phyloP scores from a whole-genome alignment of 225 moss, liverwort and hornwort genomes.

The Ulota crispa region DNA sequence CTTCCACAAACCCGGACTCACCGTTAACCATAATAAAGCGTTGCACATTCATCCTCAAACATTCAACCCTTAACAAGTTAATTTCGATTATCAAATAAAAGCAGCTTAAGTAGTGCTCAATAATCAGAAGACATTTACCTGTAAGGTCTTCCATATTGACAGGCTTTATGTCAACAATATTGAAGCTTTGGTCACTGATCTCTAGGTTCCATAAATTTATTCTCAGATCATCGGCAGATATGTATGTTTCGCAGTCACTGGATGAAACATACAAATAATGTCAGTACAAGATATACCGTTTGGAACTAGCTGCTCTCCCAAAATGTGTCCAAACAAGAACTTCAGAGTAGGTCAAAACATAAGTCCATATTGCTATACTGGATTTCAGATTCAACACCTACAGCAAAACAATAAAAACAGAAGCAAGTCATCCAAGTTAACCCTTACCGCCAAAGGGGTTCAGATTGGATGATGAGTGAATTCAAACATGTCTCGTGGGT shows the following conservation, averaged over 20 bases:
- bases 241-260: constrained; percentile 96
- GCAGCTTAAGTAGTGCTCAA: neutral
- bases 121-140: constrained; percentile 40
- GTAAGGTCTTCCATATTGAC: constrained; percentile 98
- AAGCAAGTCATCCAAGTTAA: neutral
- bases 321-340: neutral
- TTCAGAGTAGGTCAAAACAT: neutral
- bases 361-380: neutral
- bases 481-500: neutral
- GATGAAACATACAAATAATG: neutral
- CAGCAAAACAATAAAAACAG: neutral
- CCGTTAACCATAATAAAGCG: neutral
- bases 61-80: neutral
- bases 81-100: neutral
- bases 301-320: neutral
- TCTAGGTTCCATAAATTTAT: constrained; percentile 95
- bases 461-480: neutral
- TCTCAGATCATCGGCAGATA: constrained; percentile 94
- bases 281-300: neutral
- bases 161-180: constrained; percentile 97
- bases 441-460: neutral
- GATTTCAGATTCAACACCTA: neutral
- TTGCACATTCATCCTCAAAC: neutral
- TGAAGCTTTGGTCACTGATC: constrained; percentile 97
- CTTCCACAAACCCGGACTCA: constrained; percentile 23